Evolutionary conservation across 495 filamentous ascomycete species (phyloP), one percentile per base, ranked within the genome.

Genomic region (Hypoxylon trugodes): DNA sequence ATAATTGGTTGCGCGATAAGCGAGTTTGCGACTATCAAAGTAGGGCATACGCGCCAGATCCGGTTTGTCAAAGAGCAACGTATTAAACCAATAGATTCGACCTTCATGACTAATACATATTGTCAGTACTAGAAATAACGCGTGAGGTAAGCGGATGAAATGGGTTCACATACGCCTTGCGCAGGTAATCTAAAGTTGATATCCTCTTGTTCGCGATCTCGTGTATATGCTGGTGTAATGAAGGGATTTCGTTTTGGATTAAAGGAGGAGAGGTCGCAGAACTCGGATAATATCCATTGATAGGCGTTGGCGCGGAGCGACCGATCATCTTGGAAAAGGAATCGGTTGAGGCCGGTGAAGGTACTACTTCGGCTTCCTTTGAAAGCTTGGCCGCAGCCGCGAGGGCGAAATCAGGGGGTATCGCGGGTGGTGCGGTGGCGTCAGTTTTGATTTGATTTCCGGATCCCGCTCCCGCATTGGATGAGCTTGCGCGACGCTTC

Each of bases 41-140:
- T 92, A 96, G 24, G 96, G 88, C 73, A 96, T 86, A 59, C 86
- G 89, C 25, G 83, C 76, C 25, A 98, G 82, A 72, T 97, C 92
- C 19, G 85, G 74, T 63, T 91, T 92, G 59, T 90, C 88, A 74
- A 96, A 97, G 73, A 95, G 87, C 38, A 97, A 83, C 0, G 95
- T 96, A 76, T 97, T 97, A 76, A 97, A 97, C 93, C 94, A 98
- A 79, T 96, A 97, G 18, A 96, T 87, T 47, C 89, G 89, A 43
- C 96, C 94, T 77, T 96, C 92, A 65, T 97, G 90, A 18, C 92
- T 96, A 68, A 30, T 47, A 41, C n/a, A 41, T 16, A 37, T 9
- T 49, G 59, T 76, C 37, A 73, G 71, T 43, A 7, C 15, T 24
- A 22, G 28, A 25, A 32, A 13, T 32, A 62, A 19, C 24, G 38